phyloP scores from a whole-genome alignment of 306 rosid genomes.

The Vigna angularis region DNA sequence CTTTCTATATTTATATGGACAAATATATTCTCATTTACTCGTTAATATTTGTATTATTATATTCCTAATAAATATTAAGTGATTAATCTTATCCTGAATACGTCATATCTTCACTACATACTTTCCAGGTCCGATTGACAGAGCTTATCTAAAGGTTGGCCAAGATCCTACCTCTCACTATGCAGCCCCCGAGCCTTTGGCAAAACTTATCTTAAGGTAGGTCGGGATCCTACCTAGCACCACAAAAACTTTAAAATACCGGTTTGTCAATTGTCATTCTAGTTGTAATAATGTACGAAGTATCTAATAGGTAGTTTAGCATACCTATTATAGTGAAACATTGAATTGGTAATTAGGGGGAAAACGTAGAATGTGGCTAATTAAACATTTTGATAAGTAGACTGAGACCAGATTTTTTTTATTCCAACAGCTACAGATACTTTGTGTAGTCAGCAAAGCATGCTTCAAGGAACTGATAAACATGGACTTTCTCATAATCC shows the following conservation, averaged over 20 bases:
- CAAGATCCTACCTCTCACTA: too few relatives aligned
- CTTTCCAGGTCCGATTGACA: too few relatives aligned
- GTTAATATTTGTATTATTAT: too few relatives aligned
- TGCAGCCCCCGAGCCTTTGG: too few relatives aligned
- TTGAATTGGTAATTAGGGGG: not conserved
- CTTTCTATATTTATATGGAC: too few relatives aligned
- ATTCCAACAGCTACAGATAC: slow-evolving; percentile 15
- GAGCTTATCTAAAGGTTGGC: too few relatives aligned
- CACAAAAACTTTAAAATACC: not conserved
- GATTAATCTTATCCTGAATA: too few relatives aligned
- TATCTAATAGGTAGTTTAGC: not conserved
- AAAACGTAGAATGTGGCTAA: slow-evolving; percentile 9
- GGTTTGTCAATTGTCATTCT: not conserved
- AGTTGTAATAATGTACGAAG: slow-evolving; percentile 9
- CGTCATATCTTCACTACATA: too few relatives aligned
- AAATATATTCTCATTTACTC: too few relatives aligned
- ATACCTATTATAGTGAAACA: slow-evolving; percentile 20
- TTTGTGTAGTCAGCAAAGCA: slow-evolving; percentile 22
- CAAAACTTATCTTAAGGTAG: too few relatives aligned
- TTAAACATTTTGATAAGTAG: not conserved
- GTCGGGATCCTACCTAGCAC: too few relatives aligned
- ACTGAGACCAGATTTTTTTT: not conserved
- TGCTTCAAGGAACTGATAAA: slow-evolving; percentile 11
- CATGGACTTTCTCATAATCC: slow-evolving; percentile 24
- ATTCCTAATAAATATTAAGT: too few relatives aligned